A percentile compares a stretch with the other conserved stretches of the same genome.
These are phyloP conservation scores for Sugiyamaella qingdaonensis DNA, from an alignment of 805 yeast genomes.

Conservation along the genomic window DNA sequence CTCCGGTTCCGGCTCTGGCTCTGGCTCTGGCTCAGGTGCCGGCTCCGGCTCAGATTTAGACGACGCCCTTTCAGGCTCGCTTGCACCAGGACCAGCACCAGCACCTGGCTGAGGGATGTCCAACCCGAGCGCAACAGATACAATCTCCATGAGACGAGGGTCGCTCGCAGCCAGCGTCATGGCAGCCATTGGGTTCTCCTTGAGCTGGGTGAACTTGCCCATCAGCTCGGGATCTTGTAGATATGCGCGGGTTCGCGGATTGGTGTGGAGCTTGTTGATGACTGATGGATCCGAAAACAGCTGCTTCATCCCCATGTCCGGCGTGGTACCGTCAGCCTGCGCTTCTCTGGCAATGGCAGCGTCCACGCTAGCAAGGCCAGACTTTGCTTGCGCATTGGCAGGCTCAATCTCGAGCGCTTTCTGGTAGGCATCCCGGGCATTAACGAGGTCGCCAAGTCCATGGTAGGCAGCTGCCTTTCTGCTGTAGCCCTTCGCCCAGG, in stretches of 20 bases:
- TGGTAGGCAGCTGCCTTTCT: conserved; percentile 90
- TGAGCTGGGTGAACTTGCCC: conserved; percentile 50
- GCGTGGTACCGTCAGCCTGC: conserved; percentile 40
- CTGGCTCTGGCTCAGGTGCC: conserved; percentile 27
- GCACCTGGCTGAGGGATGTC: conserved; percentile 29
- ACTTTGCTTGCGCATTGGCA: conserved; percentile 76
- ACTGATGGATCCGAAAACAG: conserved; percentile 78
- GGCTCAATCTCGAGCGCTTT: conserved; percentile 82
- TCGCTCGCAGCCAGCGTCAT: conserved; percentile 69
- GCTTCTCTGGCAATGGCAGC: conserved; percentile 52
- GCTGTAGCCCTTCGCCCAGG: conserved; percentile 95
- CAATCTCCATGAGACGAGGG: conserved; percentile 81
- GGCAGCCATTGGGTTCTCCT: conserved; percentile 69
- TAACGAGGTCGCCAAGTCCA: conserved; percentile 79
- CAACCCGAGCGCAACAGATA: conserved; percentile 82
- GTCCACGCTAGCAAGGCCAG: conserved; percentile 70
- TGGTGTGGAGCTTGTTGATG: conserved; percentile 65
- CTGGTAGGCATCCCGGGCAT: conserved; percentile 65
- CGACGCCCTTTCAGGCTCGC: conserved; percentile 10
- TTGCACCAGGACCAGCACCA: conserved; percentile 5
- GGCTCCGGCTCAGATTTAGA: conserved; percentile 24
- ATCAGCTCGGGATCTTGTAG: conserved; percentile 87
- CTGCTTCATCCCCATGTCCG: conserved; percentile 72
- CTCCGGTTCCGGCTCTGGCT: conserved; percentile 32
- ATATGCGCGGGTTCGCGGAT: conserved; percentile 83